A percentile compares a stretch with the other conserved stretches of the same genome.
Evolutionary conservation across 805 yeast species (phyloP).

Genomic region (Torulaspora franciscae): DNA sequence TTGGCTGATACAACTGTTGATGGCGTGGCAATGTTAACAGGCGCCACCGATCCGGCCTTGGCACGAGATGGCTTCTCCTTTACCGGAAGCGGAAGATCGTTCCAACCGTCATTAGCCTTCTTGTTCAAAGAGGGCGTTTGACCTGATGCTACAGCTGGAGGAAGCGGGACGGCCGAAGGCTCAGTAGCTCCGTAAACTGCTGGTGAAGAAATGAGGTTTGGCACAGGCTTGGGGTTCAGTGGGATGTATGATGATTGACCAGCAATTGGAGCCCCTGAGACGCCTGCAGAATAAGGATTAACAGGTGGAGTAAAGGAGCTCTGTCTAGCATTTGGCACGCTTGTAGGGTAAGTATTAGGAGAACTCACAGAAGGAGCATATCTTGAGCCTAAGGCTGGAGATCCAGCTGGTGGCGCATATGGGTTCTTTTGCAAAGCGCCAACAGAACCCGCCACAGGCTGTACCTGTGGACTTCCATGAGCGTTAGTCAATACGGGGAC

Average conservation of each 20-base stretch:
- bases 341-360: not conserved
- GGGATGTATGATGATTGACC: slow-evolving; percentile 26
- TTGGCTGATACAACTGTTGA: slow-evolving; percentile 12
- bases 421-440: slow-evolving; percentile 14
- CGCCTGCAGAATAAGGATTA: slow-evolving; percentile 31
- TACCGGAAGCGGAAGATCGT: slow-evolving; percentile 34
- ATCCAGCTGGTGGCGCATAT: slow-evolving; percentile 19
- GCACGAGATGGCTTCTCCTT: slow-evolving; percentile 34
- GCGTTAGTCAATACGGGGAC: not conserved
- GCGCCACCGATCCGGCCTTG: slow-evolving; percentile 38
- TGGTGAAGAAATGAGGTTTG: slow-evolving; percentile 19
- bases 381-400: slow-evolving; percentile 30
- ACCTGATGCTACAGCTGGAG: slow-evolving; percentile 35
- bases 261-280: slow-evolving; percentile 13
- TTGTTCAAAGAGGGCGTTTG: slow-evolving; percentile 36
- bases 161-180: slow-evolving; percentile 39
- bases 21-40: slow-evolving; percentile 18
- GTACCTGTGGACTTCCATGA: slow-evolving; percentile 1
- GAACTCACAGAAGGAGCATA: slow-evolving; percentile 13
- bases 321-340: slow-evolving; percentile 4
- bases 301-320: slow-evolving; percentile 21
- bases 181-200: slow-evolving; percentile 41
- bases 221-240: slow-evolving; percentile 27
- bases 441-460: not conserved
- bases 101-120: slow-evolving; percentile 38